These are phyloP conservation scores for Leonotis leonurus DNA, from an alignment of 257 asterid genomes.

Conservation along the genomic window DNA sequence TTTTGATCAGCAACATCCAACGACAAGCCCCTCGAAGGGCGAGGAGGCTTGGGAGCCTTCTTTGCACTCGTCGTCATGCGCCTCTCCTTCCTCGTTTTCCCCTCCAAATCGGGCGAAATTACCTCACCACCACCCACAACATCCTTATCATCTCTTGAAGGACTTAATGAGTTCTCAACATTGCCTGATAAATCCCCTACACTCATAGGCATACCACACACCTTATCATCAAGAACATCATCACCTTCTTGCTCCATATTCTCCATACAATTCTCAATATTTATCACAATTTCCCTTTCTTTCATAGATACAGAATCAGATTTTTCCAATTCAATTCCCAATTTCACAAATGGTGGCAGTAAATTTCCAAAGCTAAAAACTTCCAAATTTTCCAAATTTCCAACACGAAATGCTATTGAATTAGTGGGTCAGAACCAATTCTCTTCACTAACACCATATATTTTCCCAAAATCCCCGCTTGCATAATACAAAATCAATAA, in stretches of 20 bases:
- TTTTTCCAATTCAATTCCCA: conserved; percentile 1
- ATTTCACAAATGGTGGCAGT: background rate
- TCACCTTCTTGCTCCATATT: conserved; percentile 20
- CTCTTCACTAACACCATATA: conserved; percentile 9
- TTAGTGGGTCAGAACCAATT: background rate
- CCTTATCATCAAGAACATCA: conserved; percentile 16
- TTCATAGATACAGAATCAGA: too few relatives aligned
- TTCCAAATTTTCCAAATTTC: background rate
- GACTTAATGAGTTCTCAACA: conserved; percentile 22
- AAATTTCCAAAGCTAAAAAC: too few relatives aligned
- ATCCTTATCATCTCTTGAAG: background rate
- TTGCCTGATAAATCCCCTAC: conserved; percentile 15
- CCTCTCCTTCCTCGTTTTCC: conserved; percentile 44
- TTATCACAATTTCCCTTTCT: conserved; percentile 37
- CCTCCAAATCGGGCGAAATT: conserved; percentile 22
- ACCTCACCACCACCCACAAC: conserved; percentile 21
- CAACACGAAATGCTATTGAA: background rate
- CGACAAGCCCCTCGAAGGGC: conserved; percentile 70
- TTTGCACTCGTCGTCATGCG: conserved; percentile 49
- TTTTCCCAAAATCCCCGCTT: conserved; percentile 14
- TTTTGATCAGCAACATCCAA: conserved; percentile 87
- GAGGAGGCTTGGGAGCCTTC: conserved; percentile 78
- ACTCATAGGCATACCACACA: conserved; percentile 7
- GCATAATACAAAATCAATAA: background rate
- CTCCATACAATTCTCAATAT: conserved; percentile 35